Evolutionary conservation across 495 filamentous ascomycete genomes (phyloP), one percentile per base, ranked within the genome.

Genomic region (Venustampulla echinocandica): DNA sequence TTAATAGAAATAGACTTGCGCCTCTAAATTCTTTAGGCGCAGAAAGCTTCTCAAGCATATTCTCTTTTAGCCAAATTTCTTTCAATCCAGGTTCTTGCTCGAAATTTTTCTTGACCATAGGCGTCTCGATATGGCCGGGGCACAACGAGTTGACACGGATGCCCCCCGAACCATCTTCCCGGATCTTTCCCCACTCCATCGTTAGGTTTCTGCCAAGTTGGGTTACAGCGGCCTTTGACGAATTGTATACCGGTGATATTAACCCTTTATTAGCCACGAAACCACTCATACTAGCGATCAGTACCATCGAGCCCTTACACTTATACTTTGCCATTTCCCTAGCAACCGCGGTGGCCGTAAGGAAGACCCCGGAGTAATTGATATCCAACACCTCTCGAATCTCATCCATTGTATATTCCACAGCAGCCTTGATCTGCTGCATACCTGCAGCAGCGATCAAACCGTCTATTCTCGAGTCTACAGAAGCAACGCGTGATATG

Each of bases 311-410:
- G n/a, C 83, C 83, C 19, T 75, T 75, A 36, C 73, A 79, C 32
- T 79, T 79, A 63, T 81, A 83, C 46, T 73, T 74, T 55, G 87
- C 75, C 83, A 90, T 90, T 56, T 85, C 76, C 54, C 80, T 74
- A 11, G 85, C 85, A 7, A 75, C 77, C 9, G 81, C 78, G 49
- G 82, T 75, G 0, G 84, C 75, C 1, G 82, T 82, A 71, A 87
- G 78, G 62, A 88, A 85, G 7, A 84, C 80, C 14, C 84, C 86
- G 0, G 80, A 85, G 51, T 85, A 81, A 56, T 90, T 90, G 44
- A 85, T 71, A 38, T 77, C 75, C 60, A 90, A 72, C 79, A 89
- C 84, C 44, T 69, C 69, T 44, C 77, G 77, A 49, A 81, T 76
- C 54, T 87, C 81, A 43, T 79, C 71, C 34, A 72, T 66, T 2